A percentile compares a stretch with the other conserved stretches of the same genome.
phyloP scores from a whole-genome alignment of 2,329 filamentous ascomycete genomes.

The Colletotrichum kahawae region DNA sequence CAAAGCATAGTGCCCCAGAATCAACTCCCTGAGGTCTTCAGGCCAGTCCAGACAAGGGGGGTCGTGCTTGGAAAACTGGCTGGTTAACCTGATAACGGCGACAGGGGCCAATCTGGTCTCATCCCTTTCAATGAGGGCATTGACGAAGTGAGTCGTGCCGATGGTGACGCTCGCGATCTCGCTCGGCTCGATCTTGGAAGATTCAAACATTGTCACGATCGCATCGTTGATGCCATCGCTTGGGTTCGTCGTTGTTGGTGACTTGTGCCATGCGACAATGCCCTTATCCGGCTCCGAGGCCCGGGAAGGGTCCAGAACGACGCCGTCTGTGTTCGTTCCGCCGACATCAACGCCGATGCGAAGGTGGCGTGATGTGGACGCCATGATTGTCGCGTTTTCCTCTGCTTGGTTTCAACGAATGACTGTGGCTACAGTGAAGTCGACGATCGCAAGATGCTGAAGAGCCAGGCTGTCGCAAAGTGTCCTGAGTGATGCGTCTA shows the following conservation, averaged over 20 bases:
- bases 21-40: constrained; percentile 47
- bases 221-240: constrained; percentile 50
- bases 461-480: neutral
- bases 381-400: neutral
- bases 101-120: constrained; percentile 50
- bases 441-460: rapidly evolving
- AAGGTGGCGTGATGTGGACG: neutral
- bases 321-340: constrained; percentile 59
- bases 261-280: constrained; percentile 55
- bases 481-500: neutral
- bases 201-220: constrained; percentile 47
- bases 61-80: constrained; percentile 55
- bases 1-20: constrained; percentile 49
- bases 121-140: constrained; percentile 60
- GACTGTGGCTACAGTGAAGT: neutral
- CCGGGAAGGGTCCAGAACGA: constrained; percentile 50
- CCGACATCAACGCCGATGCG: constrained; percentile 52
- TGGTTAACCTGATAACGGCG: constrained; percentile 58
- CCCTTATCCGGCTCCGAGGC: constrained; percentile 40
- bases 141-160: constrained; percentile 63
- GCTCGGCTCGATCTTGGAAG: constrained; percentile 33
- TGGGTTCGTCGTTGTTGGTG: constrained; percentile 51
- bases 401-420: neutral
- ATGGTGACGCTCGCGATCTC: constrained; percentile 54
- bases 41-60: constrained; percentile 60